phyloP scores from a whole-genome alignment of 345 rosid species.

The Boechera stricta region DNA sequence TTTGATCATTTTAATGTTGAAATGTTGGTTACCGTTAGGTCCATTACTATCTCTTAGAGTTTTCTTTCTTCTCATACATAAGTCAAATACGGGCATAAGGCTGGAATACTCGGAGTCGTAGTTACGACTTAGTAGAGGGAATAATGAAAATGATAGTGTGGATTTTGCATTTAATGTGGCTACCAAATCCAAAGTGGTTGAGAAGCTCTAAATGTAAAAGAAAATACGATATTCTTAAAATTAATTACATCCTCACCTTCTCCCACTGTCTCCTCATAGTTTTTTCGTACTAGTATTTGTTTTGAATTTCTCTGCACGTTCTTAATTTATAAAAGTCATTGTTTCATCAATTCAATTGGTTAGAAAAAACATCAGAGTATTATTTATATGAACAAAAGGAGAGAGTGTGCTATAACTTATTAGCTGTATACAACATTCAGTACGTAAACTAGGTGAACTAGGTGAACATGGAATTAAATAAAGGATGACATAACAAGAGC shows the following conservation, averaged over 20 bases:
- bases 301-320: constrained; percentile 15
- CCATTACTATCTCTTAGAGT: background rate
- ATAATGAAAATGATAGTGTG: constrained; percentile 32
- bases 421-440: background rate
- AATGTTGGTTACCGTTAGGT: too few species aligned
- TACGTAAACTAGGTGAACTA: constrained; percentile 17
- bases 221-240: constrained; percentile 3
- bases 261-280: constrained; percentile 11
- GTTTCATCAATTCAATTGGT: background rate
- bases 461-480: constrained; percentile 34
- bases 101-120: background rate
- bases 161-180: constrained; percentile 33
- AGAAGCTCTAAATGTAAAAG: constrained; percentile 22
- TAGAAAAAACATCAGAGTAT: background rate
- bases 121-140: background rate
- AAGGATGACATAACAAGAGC: constrained; percentile 4
- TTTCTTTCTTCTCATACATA: background rate
- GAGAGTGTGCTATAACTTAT: background rate
- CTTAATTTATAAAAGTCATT: background rate
- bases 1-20: too few species aligned
- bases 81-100: constrained; percentile 27
- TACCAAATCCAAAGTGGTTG: constrained; percentile 41
- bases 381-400: background rate
- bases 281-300: background rate
- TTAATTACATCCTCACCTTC: constrained; percentile 20